Base-by-base conservation (phyloP, 1,139 yeast genomes). In the Pichia sp. region DNA sequence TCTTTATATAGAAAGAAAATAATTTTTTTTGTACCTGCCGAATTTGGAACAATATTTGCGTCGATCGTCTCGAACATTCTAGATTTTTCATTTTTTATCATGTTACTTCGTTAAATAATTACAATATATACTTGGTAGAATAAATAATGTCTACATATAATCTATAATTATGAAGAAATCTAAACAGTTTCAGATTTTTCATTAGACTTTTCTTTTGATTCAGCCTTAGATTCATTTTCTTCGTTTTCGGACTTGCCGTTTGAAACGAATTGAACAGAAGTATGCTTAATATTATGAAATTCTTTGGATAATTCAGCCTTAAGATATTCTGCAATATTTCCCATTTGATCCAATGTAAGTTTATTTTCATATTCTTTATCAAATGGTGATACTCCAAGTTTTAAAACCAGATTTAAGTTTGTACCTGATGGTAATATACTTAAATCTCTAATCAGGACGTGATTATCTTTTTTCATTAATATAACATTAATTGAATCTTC, bases 381-480 rank as follows among this genome's bases (percentile, higher is more conserved):
- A 45, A 64, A 71, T 10, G 60, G 35, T 20, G 74, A 72, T n/a
- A 68, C 72, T 42, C 67, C 68, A 23, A 75, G 51, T 11, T 63
- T 59, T 25, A 69, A 41, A 39, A 64, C 67, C 23, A 72, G 68
- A 42, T 70, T 70, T 28, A 72, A 48, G 51, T 82, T 81, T 35
- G 92, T 87, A n/a, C 94, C 94, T 2, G 87, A 78, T 1, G 84
- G 73, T 56, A 83, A 64, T 16, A 84, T 71, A 3, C 76, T 66
- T 51, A 85, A 61, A 41, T 76, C 72, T 26, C 68, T 68, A 36
- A 83, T 57, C 24, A 58, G 42, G 28, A 63, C 38, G 32, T 51
- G 62, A 56, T 50, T 64, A 65, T 49, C 71, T 60, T 49, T 56
- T 58, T 54, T 65, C 67, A 41, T 58, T 32, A 73, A 56, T 16